phyloP scores from a whole-genome alignment of 805 yeast genomes.

The Babjeviella inositovora region DNA sequence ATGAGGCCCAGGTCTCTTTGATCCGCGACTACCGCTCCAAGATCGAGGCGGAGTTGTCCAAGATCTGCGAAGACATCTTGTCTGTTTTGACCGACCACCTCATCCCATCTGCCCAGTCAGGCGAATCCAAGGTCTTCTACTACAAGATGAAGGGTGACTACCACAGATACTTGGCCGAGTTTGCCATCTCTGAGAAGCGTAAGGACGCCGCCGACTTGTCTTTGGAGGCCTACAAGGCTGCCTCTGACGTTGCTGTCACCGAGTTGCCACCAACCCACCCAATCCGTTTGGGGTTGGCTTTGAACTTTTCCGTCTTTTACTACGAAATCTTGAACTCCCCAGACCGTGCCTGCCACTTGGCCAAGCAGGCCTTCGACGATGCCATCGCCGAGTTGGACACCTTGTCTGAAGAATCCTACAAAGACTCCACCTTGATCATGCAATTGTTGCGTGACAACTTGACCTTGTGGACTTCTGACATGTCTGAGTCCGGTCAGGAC shows the following conservation, averaged over 20 bases:
- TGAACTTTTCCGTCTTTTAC: constrained; percentile 95
- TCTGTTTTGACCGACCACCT: constrained; percentile 77
- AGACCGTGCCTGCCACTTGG: constrained; percentile 96
- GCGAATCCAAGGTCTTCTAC: constrained; percentile 96
- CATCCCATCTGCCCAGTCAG: constrained; percentile 88
- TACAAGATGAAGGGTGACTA: constrained; percentile 99
- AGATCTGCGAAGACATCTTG: constrained; percentile 88
- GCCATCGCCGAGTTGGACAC: constrained; percentile 98
- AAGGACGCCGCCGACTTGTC: constrained; percentile 87
- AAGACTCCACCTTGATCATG: constrained; percentile 97
- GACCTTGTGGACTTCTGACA: constrained; percentile 94
- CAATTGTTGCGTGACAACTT: constrained; percentile 96
- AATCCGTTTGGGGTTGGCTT: constrained; percentile 93
- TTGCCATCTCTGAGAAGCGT: constrained; percentile 81
- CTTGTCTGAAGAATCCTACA: constrained; percentile 93
- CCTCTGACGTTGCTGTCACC: constrained; percentile 92
- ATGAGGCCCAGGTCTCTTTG: constrained; percentile 75
- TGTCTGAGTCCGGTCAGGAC: constrained; percentile 67
- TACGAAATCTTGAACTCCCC: constrained; percentile 97
- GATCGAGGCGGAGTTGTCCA: constrained; percentile 83
- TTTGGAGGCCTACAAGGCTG: constrained; percentile 86
- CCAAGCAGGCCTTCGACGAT: constrained; percentile 97
- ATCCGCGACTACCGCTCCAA: constrained; percentile 91
- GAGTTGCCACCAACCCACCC: constrained; percentile 98
- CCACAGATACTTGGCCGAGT: constrained; percentile 97